Evolutionary conservation across 2,329 filamentous ascomycete genomes (phyloP).

Genomic region (Colletotrichum sp.): DNA sequence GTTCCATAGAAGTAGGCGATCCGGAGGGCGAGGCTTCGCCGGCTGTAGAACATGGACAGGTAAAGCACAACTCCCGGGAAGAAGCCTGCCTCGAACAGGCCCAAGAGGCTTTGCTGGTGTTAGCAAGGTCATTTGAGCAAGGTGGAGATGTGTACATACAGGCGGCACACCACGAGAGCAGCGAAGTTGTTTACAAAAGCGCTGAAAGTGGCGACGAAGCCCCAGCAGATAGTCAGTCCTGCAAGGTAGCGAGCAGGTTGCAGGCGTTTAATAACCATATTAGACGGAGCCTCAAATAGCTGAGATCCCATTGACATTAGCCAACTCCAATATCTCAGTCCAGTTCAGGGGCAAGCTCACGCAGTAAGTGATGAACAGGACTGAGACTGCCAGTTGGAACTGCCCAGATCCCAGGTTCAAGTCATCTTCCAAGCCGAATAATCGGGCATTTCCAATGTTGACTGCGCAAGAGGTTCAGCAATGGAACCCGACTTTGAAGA

Average conservation of each 20-base stretch:
- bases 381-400: conserved; percentile 60
- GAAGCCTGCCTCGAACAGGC: conserved; percentile 63
- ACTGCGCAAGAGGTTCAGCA: accelerated
- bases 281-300: conserved; percentile 46
- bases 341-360: conserved; percentile 33
- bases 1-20: conserved; percentile 68
- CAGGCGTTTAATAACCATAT: conserved; percentile 41
- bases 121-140: neutral
- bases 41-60: conserved; percentile 69
- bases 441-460: conserved; percentile 50
- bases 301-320: neutral
- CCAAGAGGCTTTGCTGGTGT: conserved; percentile 43
- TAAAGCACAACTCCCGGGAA: conserved; percentile 66
- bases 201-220: conserved; percentile 59
- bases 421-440: neutral
- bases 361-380: conserved; percentile 43
- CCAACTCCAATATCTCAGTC: neutral
- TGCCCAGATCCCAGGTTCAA: conserved; percentile 50
- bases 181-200: conserved; percentile 61
- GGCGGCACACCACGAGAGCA: conserved; percentile 59
- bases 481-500: neutral
- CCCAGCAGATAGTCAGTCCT: conserved; percentile 43
- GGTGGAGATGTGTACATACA: conserved; percentile 29
- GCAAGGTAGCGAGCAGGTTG: conserved; percentile 48
- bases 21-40: conserved; percentile 64